phyloP scores from a whole-genome alignment of 352 stramenopile genomes.

The Phytopythium chamaehyphon region DNA sequence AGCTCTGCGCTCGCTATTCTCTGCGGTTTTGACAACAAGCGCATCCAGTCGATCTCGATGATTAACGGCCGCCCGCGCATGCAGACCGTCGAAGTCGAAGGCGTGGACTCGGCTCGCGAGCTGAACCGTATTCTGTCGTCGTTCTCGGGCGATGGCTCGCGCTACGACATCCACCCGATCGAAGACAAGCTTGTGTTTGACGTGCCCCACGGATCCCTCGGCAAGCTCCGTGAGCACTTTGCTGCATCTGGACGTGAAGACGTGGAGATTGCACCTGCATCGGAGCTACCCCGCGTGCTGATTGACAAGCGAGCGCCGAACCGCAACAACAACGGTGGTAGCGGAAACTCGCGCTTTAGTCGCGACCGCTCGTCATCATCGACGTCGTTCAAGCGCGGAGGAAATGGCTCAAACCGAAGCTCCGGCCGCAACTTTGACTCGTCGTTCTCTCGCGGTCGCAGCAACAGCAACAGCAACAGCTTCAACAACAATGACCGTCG shows the following conservation, averaged over 20 bases:
- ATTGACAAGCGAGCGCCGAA: conserved; percentile 22
- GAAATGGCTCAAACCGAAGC: conserved; percentile 21
- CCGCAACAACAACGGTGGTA: conserved; percentile 22
- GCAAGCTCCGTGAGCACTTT: conserved; percentile 42
- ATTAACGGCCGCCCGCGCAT: conserved; percentile 58
- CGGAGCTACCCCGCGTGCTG: conserved; percentile 57
- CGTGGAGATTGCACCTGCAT: conserved; percentile 35
- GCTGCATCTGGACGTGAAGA: conserved; percentile 18
- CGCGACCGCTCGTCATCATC: conserved; percentile 8
- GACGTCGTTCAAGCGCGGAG: conserved; percentile 7
- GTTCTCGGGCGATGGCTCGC: conserved; percentile 34
- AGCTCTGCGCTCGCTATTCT: conserved; percentile 68
- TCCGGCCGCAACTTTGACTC: conserved; percentile 35
- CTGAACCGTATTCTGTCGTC: conserved; percentile 36
- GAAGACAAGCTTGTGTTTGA: conserved; percentile 73
- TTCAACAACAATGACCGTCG: conserved; percentile 1
- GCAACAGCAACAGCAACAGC: conserved; percentile 19
- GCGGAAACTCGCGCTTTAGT: conserved; percentile 23
- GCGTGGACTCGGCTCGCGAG: conserved; percentile 38
- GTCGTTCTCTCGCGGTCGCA: conserved; percentile 43
- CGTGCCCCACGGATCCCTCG: conserved; percentile 44
- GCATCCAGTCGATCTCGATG: conserved; percentile 67
- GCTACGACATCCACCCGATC: conserved; percentile 48
- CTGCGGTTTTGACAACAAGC: conserved; percentile 73
- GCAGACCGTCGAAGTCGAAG: conserved; percentile 65